Conservation (phyloP, 306 rosid species). For the Quillaja saponaria region DNA sequence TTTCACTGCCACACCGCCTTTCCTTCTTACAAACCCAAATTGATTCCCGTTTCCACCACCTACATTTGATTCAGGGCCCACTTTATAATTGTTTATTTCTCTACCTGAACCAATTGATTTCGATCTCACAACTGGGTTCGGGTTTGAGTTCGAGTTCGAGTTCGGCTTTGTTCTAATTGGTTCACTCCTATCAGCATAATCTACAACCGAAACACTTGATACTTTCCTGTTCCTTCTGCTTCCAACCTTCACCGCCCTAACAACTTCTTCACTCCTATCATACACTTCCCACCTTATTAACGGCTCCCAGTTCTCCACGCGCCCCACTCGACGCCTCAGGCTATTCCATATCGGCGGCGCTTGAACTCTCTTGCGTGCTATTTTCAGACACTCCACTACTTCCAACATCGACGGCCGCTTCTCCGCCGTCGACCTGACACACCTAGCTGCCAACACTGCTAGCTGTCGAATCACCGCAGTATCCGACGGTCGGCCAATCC, state of each 20-base stretch:
- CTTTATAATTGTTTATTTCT: no score
- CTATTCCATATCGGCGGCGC: constrained; percentile 50
- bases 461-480: constrained; percentile 34
- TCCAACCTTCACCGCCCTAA: constrained; percentile 29
- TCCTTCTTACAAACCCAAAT: constrained; percentile 27
- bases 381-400: constrained; percentile 61
- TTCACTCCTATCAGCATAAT: constrained; percentile 34
- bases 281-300: constrained; percentile 21
- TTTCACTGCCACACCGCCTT: constrained; percentile 33
- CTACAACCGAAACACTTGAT: constrained; percentile 50
- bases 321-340: constrained; percentile 46
- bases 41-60: background rate
- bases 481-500: constrained; percentile 55
- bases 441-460: constrained; percentile 64
- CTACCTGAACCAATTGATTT: constrained; percentile 53
- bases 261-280: constrained; percentile 39
- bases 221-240: constrained; percentile 63
- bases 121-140: constrained; percentile 44
- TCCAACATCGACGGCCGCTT: constrained; percentile 78
- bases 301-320: constrained; percentile 36
- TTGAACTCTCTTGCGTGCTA: constrained; percentile 31
- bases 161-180: no score
- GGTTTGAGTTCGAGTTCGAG: no score
- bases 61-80: constrained; percentile 13
- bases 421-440: constrained; percentile 68